Conservation (phyloP, 2,329 filamentous ascomycete species). For the Eutypa lata region DNA sequence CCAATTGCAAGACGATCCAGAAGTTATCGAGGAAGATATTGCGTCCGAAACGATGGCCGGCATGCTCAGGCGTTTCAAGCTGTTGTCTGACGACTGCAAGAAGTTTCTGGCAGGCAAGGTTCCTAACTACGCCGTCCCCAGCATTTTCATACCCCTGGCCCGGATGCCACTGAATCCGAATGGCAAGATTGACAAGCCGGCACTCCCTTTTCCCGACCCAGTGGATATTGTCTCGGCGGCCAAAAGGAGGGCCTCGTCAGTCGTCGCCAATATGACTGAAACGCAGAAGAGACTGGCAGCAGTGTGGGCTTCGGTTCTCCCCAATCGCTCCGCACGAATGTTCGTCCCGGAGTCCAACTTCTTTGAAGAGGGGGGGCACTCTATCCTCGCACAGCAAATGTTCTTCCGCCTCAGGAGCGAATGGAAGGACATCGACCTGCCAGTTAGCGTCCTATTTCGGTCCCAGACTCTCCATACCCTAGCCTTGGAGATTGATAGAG, state of each 20-base stretch:
- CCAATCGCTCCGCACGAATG: conserved; percentile 53
- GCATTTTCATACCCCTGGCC: conserved; percentile 30
- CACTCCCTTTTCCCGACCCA: conserved; percentile 56
- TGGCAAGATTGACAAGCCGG: conserved; percentile 70
- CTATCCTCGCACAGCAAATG: conserved; percentile 69
- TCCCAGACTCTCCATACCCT: background rate
- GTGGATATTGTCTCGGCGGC: background rate
- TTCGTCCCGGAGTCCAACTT: conserved; percentile 53
- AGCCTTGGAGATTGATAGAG: background rate
- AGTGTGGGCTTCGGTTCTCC: too few species aligned
- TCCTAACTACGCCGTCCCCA: conserved; percentile 66
- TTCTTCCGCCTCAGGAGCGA: conserved; percentile 53
- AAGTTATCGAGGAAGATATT: too few species aligned
- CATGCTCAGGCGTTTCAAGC: too few species aligned
- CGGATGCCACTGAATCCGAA: conserved; percentile 68
- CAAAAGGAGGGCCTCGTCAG: too few species aligned
- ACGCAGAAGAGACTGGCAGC: conserved; percentile 58
- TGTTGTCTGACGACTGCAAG: too few species aligned
- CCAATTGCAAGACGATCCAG: background rate
- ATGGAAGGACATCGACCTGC: background rate
- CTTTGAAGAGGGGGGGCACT: conserved; percentile 70
- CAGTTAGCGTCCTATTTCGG: background rate
- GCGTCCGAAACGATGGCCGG: too few species aligned
- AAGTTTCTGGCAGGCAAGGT: too few species aligned
- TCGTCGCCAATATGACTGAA: conserved; percentile 21